Evolutionary conservation across 202 grass and related monocot species (phyloP).

Genomic region (Digitaria exilis): DNA sequence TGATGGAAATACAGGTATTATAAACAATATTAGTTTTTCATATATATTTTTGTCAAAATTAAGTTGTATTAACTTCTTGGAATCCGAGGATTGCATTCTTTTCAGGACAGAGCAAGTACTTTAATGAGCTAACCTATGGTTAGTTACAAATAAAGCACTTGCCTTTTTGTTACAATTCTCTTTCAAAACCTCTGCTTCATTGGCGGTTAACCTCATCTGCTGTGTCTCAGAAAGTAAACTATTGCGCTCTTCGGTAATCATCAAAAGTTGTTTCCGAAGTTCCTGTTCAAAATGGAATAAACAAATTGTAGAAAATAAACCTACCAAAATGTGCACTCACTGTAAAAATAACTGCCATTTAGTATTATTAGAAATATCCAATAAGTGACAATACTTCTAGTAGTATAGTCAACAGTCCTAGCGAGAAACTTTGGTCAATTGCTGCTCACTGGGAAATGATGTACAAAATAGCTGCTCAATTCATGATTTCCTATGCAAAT

Average conservation of each 20-base stretch:
- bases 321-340: neutral
- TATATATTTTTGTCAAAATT: no score
- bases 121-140: slow-evolving; percentile 16
- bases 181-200: slow-evolving; percentile 58
- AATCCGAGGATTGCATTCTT: no score
- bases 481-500: slow-evolving; percentile 1
- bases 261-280: slow-evolving; percentile 52
- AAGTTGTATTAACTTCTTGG: no score
- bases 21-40: no score
- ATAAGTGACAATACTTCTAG: neutral
- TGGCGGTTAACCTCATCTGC: slow-evolving; percentile 44
- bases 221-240: slow-evolving; percentile 53
- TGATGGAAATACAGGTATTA: no score
- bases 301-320: slow-evolving; percentile 24
- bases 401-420: neutral
- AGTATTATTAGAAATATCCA: neutral
- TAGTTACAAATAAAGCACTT: slow-evolving; percentile 38
- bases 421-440: neutral
- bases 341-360: slow-evolving; percentile 11
- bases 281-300: slow-evolving; percentile 43
- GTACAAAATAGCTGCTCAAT: neutral
- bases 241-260: slow-evolving; percentile 59
- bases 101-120: no score
- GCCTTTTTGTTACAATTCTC: slow-evolving; percentile 57
- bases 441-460: neutral